A percentile compares a stretch with the other conserved stretches of the same genome.
Evolutionary conservation across 352 stramenopile genomes (phyloP).

Genomic region (Blastocystis sp.): DNA sequence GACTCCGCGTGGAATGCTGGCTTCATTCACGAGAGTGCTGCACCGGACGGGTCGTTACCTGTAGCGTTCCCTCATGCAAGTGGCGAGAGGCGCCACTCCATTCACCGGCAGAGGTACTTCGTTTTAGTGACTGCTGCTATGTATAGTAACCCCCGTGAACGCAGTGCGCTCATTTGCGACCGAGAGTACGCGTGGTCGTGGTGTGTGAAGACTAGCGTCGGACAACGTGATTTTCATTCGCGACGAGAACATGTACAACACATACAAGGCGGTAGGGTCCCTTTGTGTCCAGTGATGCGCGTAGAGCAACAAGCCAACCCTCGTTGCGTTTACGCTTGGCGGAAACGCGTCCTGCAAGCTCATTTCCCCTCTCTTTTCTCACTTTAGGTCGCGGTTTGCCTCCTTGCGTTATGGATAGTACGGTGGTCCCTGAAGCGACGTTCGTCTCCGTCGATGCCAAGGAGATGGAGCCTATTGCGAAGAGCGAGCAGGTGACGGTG

Average conservation of each 20-base stretch:
- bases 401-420: not conserved
- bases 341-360: not conserved
- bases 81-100: not conserved
- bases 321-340: not conserved
- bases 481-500: constrained; percentile 19
- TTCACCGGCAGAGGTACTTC: not conserved
- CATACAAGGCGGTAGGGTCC: not conserved
- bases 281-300: not conserved
- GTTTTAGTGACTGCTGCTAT: not conserved
- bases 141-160: not conserved
- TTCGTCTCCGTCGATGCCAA: not conserved
- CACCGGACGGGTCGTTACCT: not conserved
- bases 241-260: not conserved
- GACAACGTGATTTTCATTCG: not conserved
- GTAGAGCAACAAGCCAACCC: not conserved
- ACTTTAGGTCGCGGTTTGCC: not conserved
- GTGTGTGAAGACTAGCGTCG: not conserved
- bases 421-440: constrained; percentile 3
- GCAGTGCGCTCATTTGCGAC: not conserved
- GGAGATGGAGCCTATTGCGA: not conserved
- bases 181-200: not conserved
- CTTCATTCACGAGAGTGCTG: not conserved
- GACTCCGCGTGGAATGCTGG: not conserved
- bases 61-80: not conserved
- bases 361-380: constrained; percentile 34